Percentiles rank a stretch among this genome's conserved stretches.
These are phyloP conservation scores for Phytopythium kandeliae DNA, from an alignment of 352 stramenopile species.

Conservation along the genomic window DNA sequence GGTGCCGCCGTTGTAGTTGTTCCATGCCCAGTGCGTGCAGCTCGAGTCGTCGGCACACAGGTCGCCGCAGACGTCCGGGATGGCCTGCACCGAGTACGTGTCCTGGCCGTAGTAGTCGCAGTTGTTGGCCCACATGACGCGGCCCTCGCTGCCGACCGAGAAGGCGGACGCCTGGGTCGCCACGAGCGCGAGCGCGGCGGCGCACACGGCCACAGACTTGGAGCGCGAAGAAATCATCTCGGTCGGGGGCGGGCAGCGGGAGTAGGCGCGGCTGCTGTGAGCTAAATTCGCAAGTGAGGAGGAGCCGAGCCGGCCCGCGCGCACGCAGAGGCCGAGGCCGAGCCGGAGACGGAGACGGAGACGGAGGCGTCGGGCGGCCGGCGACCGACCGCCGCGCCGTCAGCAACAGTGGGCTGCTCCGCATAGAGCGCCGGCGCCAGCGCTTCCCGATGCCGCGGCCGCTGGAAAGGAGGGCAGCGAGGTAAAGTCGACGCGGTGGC, in stretches of 20 bases:
- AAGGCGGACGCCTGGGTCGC: constrained; percentile 8
- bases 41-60: constrained; percentile 14
- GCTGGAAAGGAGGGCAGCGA: neutral
- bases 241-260: neutral
- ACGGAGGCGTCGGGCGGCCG: neutral
- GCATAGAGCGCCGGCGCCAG: no score
- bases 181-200: constrained; percentile 6
- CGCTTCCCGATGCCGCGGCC: no score
- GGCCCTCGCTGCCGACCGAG: constrained; percentile 13
- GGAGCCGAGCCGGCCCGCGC: neutral
- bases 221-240: neutral
- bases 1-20: constrained; percentile 21
- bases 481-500: constrained; percentile 1
- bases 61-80: constrained; percentile 21
- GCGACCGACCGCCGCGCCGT: no score
- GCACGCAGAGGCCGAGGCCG: no score
- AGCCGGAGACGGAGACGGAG: neutral
- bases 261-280: neutral
- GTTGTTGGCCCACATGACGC: constrained; percentile 20
- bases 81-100: constrained; percentile 9
- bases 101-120: constrained; percentile 18
- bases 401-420: no score
- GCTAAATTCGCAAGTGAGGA: constrained; percentile 9
- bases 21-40: constrained; percentile 25
- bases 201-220: neutral